phyloP scores from a whole-genome alignment of 345 rosid genomes.

The Arabis hirsuta region DNA sequence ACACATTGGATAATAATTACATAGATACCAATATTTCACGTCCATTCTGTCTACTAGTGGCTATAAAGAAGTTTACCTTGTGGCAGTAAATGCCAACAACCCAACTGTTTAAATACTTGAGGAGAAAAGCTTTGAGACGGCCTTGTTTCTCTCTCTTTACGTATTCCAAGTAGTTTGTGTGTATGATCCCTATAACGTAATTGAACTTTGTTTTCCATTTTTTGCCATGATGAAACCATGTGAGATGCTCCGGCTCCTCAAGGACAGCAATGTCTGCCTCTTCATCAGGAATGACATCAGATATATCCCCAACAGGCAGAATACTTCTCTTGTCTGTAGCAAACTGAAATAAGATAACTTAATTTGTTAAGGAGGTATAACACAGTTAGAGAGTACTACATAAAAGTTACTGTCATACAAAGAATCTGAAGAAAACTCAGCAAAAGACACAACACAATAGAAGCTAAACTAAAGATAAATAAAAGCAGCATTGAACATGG shows the following conservation, averaged over 20 bases:
- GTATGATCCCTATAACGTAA: slow-evolving; percentile 75
- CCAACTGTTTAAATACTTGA: slow-evolving; percentile 70
- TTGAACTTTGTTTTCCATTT: slow-evolving; percentile 88
- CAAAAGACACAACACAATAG: not conserved
- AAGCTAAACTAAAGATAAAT: not conserved
- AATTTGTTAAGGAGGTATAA: not conserved
- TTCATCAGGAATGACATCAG: slow-evolving; percentile 71
- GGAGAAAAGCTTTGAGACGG: slow-evolving; percentile 60
- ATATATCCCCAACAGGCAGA: slow-evolving; percentile 86
- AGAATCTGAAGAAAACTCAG: slow-evolving; percentile 5
- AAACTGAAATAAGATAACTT: slow-evolving; percentile 58
- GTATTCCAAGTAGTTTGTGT: slow-evolving; percentile 93
- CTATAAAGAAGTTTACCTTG: slow-evolving; percentile 58
- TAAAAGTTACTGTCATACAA: not conserved
- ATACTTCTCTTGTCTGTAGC: slow-evolving; percentile 87
- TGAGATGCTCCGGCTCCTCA: slow-evolving; percentile 99
- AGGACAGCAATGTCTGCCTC: slow-evolving; percentile 91
- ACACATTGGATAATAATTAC: too few species aligned
- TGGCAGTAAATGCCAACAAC: slow-evolving; percentile 90
- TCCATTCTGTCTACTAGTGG: slow-evolving; percentile 14
- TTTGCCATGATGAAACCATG: slow-evolving; percentile 98
- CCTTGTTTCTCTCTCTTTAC: slow-evolving; percentile 90
- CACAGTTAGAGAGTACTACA: not conserved
- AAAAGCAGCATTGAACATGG: not conserved
- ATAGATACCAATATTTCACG: not conserved